Evolutionary conservation across 805 yeast genomes (phyloP).

Genomic region (Clavispora vitiphila): DNA sequence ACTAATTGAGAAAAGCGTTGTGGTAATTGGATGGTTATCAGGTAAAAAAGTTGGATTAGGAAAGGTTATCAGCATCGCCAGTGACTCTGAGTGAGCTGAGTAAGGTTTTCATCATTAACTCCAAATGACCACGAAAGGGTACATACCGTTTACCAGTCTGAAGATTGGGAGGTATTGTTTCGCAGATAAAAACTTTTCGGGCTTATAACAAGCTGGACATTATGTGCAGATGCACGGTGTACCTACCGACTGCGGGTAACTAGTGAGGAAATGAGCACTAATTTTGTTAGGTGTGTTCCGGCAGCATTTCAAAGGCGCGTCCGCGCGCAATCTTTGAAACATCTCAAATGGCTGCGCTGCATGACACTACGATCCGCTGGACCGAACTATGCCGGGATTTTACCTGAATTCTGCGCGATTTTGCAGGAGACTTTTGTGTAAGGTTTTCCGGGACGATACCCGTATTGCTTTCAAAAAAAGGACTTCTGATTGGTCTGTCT

Average conservation of each 20-base stretch:
- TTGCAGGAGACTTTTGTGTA: not conserved
- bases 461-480: not conserved
- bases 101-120: constrained; percentile 45
- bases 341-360: not conserved
- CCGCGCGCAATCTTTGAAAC: not conserved
- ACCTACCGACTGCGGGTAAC: not conserved
- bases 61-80: constrained; percentile 45
- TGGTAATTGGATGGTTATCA: constrained; percentile 8
- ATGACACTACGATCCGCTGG: not conserved
- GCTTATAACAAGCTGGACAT: not conserved
- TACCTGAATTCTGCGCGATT: not conserved
- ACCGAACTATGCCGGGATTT: not conserved
- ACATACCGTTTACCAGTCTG: not conserved
- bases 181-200: not conserved
- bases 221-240: not conserved
- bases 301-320: too few species aligned
- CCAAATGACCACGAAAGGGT: not conserved
- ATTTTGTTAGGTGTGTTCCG: not conserved
- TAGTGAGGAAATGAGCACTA: not conserved
- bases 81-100: constrained; percentile 56
- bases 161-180: not conserved
- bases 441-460: not conserved
- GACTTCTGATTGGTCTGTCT: not conserved
- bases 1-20: not conserved
- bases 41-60: constrained; percentile 46